Evolutionary conservation across 306 rosid species (phyloP), one percentile per base, ranked within the genome.

Genomic region (Ormosia semicastrata): DNA sequence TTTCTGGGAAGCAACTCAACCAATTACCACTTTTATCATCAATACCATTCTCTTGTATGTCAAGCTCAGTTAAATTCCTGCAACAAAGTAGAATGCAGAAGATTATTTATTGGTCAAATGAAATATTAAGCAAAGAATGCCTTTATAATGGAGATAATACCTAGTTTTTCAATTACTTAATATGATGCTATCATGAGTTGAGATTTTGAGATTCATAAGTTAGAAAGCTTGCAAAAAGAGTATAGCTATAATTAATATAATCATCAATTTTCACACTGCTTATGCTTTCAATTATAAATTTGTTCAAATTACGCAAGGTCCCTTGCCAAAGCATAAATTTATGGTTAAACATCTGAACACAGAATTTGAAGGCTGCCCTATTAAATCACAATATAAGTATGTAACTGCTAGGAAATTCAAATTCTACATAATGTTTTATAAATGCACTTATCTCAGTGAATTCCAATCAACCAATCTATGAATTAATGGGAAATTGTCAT

Each of bases 1-100:
- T 89, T 56, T 90, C 97, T 3, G 94, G 97, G 86, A 94, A 94
- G 86, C 91, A 89, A 71, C 92, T 90, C 86, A 94, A 86, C 98
- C 98, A 94, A 80, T 83, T 64, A 8, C 94, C 98, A 82, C 77
- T 88, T 81, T 68, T 87, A 75, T 92, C 95, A n/a, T 84, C 88
- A 36, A 94, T 86, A 18, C 89, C 95, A 79, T 91, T 92, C 85
- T 90, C 93, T 66, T 89, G 97, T 83, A 94, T 88, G 89, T 92
- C 97, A 11, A 94, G 94, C 83, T 90, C 94, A 2, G 90, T 78
- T 85, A 94, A 89, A 81, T 88, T 94, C 87, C 98, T 94, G 92
- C 71, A 68, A 72, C 73, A 84, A 83, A 82, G 78, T 8, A 68
- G 52, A 76, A 59, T 66, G 64, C 53, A 77, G 68, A 78, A 33